These are phyloP conservation scores for Paxillus rubicundulus DNA, from an alignment of 768 basidiomycete genomes.

Conservation along the genomic window DNA sequence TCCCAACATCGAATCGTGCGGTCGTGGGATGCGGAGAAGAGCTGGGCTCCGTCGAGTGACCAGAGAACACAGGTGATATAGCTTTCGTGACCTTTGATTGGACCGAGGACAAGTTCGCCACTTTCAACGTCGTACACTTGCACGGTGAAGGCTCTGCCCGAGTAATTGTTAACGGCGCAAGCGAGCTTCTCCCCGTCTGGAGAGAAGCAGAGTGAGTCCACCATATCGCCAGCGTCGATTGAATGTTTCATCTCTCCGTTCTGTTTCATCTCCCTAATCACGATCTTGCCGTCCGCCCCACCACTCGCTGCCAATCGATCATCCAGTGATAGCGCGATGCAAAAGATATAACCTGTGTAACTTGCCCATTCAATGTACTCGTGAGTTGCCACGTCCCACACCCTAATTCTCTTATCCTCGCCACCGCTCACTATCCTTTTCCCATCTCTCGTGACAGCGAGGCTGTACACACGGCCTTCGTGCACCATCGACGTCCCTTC, in stretches of 20 bases:
- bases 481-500: background rate
- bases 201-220: background rate
- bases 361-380: background rate
- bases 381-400: background rate
- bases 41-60: background rate
- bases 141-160: too few species aligned
- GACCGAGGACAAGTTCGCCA: background rate
- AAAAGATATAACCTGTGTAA: background rate
- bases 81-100: background rate
- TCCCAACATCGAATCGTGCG: background rate
- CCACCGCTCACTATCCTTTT: background rate
- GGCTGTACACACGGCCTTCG: background rate
- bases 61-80: background rate
- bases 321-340: background rate
- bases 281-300: background rate
- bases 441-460: conserved; percentile 1
- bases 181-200: background rate
- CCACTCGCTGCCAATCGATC: background rate
- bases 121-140: background rate
- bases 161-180: background rate
- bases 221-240: background rate
- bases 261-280: background rate
- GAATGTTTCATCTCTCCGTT: background rate
- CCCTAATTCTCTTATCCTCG: background rate
- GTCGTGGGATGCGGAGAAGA: background rate